Conservation (phyloP, 345 rosid genomes). For the Noccaea bulbosa region DNA sequence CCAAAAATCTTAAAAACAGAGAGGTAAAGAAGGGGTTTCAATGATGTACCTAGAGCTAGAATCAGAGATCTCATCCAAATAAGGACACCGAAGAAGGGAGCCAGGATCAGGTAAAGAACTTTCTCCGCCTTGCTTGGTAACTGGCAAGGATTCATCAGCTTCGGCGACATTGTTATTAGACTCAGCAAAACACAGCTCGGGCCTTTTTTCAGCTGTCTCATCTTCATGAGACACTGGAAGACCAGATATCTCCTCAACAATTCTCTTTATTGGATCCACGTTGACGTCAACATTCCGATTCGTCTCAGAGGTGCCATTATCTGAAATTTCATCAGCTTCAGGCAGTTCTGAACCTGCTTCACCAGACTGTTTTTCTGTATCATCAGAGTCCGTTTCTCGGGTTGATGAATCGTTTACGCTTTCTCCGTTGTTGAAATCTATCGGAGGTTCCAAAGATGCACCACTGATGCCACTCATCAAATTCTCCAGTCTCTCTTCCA, state of each 20-base stretch:
- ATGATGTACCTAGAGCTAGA: slow-evolving; percentile 71
- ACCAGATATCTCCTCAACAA: too few relatives aligned
- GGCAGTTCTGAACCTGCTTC: slow-evolving; percentile 47
- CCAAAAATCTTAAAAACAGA: background rate
- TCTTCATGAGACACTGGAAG: slow-evolving; percentile 14
- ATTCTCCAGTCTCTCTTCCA: slow-evolving; percentile 88
- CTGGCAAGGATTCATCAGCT: slow-evolving; percentile 48
- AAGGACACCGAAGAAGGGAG: slow-evolving; percentile 62
- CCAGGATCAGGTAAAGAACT: slow-evolving; percentile 61
- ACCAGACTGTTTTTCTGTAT: slow-evolving; percentile 35
- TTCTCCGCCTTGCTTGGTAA: slow-evolving; percentile 56
- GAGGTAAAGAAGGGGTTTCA: background rate
- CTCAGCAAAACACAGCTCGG: slow-evolving; percentile 44
- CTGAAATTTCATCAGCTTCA: slow-evolving; percentile 45
- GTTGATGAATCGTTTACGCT: slow-evolving; percentile 40
- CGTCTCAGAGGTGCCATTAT: slow-evolving; percentile 43
- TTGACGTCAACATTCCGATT: slow-evolving; percentile 26
- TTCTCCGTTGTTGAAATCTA: slow-evolving; percentile 43
- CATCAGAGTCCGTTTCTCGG: slow-evolving; percentile 43
- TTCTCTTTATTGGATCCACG: too few relatives aligned
- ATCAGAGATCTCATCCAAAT: slow-evolving; percentile 80
- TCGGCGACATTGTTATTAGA: slow-evolving; percentile 46
- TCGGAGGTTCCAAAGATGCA: slow-evolving; percentile 56
- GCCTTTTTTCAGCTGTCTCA: slow-evolving; percentile 44
- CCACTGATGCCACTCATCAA: slow-evolving; percentile 63